Evolutionary conservation across 768 basidiomycete genomes (phyloP), one percentile per base, ranked within the genome.

Genomic region (Boletus pseudo-olivaceus): DNA sequence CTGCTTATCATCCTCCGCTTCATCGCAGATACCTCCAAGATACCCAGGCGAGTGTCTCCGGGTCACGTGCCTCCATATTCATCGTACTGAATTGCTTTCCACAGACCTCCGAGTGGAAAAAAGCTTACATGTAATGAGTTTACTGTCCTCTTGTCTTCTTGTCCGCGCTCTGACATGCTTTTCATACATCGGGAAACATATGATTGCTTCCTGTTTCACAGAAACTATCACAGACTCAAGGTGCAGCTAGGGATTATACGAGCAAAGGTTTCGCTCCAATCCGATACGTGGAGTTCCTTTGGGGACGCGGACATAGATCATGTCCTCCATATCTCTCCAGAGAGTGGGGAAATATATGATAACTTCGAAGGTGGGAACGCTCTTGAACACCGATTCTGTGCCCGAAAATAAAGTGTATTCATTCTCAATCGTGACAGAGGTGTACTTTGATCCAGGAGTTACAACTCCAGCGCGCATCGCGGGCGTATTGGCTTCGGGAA

Each of bases 221-320:
- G 89, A 65, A 82, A 91, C 66, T 92, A 91, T 62, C 78, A 79
- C 2, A 81, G 77, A 9, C 79, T 92, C 15, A 90, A 90, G 69
- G 85, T 81, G 57, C 75, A 77, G 14, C 84, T 91, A 23, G 73
- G 74, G 14, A 76, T 77, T 2, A 82, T 90, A 51, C 78, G 78
- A 33, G 72, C 70, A 51, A 48, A 48, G 17, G 19, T 30, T 14
- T 14, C 55, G 7, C 69, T 67, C 0, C 70, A 72, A 50, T 35
- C 64, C 10, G 54, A 62, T 19, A 34, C 49, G 11, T 53, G 50
- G 42, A 59, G 42, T 49, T 51, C 55, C 30, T 57, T 61, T 42
- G 53, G 41, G n/a, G 49, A 46, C 1, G 46, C 37, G 6, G 45
- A 58, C 26, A 20, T 39, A 12, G 37, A 55, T 49, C 33, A 44